phyloP scores from a whole-genome alignment of 2,329 filamentous ascomycete genomes.

The Calonectria crousiana region DNA sequence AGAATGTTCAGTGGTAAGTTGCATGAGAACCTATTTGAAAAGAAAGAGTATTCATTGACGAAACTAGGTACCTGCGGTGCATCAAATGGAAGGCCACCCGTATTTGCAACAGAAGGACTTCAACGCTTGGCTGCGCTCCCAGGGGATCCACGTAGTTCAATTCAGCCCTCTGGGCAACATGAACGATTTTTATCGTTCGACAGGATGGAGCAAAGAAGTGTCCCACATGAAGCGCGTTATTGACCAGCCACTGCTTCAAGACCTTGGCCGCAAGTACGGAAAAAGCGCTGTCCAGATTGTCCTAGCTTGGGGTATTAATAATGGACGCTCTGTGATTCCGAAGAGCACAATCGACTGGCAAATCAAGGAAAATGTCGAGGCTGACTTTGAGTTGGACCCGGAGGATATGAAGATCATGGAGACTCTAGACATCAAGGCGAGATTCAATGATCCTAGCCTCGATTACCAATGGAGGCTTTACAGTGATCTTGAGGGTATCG shows the following conservation, averaged over 20 bases:
- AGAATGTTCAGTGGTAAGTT: slow-evolving; percentile 38
- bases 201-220: slow-evolving; percentile 46
- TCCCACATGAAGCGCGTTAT: slow-evolving; percentile 45
- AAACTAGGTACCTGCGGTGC: slow-evolving; percentile 36
- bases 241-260: slow-evolving; percentile 43
- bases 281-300: slow-evolving; percentile 49
- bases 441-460: slow-evolving; percentile 23
- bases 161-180: slow-evolving; percentile 51
- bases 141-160: slow-evolving; percentile 49
- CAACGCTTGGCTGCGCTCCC: slow-evolving; percentile 34
- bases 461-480: slow-evolving; percentile 26
- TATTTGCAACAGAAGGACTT: slow-evolving; percentile 56
- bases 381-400: slow-evolving; percentile 18
- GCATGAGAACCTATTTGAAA: background rate
- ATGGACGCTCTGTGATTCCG: slow-evolving; percentile 49
- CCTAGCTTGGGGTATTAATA: slow-evolving; percentile 50
- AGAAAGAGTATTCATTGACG: background rate
- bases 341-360: slow-evolving; percentile 53
- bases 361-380: slow-evolving; percentile 38
- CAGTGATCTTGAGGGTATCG: slow-evolving; percentile 25
- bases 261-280: slow-evolving; percentile 43
- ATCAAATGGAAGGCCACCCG: slow-evolving; percentile 65
- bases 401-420: slow-evolving; percentile 17
- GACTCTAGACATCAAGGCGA: slow-evolving; percentile 17
- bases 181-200: slow-evolving; percentile 48